Percentiles rank a stretch among this genome's conserved stretches.
Evolutionary conservation across 306 rosid genomes (phyloP).

Genomic region (Ormosia semicastrata): DNA sequence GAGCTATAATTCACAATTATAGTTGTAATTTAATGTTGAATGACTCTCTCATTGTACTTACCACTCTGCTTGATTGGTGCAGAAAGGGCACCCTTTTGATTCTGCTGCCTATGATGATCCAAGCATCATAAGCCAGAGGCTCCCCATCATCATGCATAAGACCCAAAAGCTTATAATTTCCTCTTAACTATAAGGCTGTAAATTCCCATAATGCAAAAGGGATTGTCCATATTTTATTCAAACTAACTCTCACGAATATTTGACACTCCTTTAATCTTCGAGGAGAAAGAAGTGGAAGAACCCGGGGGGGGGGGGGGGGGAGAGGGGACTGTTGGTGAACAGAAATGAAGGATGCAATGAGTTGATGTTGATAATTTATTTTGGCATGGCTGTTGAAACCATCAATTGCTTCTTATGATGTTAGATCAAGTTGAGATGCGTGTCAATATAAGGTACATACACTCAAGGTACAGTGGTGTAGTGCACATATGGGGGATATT

Average conservation of each 20-base stretch:
- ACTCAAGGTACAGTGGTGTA: too few species aligned
- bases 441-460: not conserved
- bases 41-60: constrained; percentile 21
- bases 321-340: too few species aligned
- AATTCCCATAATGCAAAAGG: constrained; percentile 28
- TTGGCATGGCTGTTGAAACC: constrained; percentile 13
- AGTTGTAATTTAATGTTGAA: not conserved
- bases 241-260: not conserved
- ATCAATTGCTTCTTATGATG: constrained; percentile 10
- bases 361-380: not conserved
- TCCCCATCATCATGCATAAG: constrained; percentile 63
- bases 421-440: constrained; percentile 14
- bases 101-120: constrained; percentile 83
- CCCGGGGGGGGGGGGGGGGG: too few species aligned
- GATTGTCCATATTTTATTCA: constrained; percentile 31
- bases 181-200: constrained; percentile 52
- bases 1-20: not conserved
- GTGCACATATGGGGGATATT: too few species aligned
- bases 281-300: too few species aligned
- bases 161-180: constrained; percentile 68
- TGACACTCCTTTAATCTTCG: too few species aligned
- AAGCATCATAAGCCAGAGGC: constrained; percentile 64
- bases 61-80: constrained; percentile 38
- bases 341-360: too few species aligned
- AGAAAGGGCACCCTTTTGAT: constrained; percentile 81